phyloP scores from a whole-genome alignment of 169 alveolate species.

The Eimeria tenella region DNA sequence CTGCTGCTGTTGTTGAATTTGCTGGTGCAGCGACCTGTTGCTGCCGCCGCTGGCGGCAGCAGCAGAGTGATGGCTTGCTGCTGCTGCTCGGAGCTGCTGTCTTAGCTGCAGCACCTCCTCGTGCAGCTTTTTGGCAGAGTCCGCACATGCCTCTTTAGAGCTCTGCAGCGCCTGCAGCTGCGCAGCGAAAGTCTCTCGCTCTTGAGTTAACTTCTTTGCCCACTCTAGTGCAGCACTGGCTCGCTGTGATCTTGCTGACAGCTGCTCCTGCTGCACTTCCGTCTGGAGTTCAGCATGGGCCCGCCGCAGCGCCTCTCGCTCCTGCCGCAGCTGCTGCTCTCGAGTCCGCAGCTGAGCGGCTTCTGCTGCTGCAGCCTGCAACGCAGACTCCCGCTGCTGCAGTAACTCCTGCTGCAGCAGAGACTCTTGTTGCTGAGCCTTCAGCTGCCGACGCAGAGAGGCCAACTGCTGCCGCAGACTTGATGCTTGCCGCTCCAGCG shows the following conservation, averaged over 20 bases:
- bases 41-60: neutral
- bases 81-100: conserved; percentile 28
- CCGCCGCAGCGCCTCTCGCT: neutral
- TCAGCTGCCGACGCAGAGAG: neutral
- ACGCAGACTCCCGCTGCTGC: conserved; percentile 38
- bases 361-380: conserved; percentile 13
- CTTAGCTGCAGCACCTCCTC: conserved; percentile 11
- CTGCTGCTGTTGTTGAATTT: conserved; percentile 10
- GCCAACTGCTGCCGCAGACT: conserved; percentile 31
- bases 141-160: neutral
- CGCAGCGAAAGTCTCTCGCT: neutral
- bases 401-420: conserved; percentile 48
- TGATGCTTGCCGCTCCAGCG: conserved; percentile 14
- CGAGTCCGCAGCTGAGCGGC: neutral
- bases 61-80: neutral
- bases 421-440: conserved; percentile 40
- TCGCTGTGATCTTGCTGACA: neutral
- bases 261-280: conserved; percentile 42
- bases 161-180: neutral
- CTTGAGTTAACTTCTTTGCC: neutral
- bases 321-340: neutral
- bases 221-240: conserved; percentile 23
- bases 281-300: neutral
- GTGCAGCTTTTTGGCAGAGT: neutral
- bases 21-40: neutral